Base-by-base conservation (phyloP, 208 protist genomes). In the Crithidia expoeki region DNA sequence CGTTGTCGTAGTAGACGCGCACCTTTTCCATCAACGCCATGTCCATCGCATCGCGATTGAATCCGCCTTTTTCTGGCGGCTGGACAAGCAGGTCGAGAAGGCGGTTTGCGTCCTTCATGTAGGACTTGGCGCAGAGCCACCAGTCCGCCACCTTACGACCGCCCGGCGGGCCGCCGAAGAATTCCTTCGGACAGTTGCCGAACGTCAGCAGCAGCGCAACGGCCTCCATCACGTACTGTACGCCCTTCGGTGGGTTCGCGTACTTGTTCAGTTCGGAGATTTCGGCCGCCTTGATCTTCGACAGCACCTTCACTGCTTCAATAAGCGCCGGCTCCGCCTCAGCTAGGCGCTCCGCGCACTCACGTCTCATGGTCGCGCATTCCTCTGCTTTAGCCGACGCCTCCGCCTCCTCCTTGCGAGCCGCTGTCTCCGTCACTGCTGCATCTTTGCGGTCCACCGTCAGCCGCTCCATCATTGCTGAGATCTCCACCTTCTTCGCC, bases 261-360 rank as follows among this genome's bases (percentile, higher is more conserved):
- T 99, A 98, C 76, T 98, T 94, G 69, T 96, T 97, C 70, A 99
- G 80, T 84, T 99, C 98, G n/a, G 85, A 89, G 74, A 99, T 92
- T 69, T 99, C 97, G 1, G 84, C 87, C 44, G 93, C 82, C 74
- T 99, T 99, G 56, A 99, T 93, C 72, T 92, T 96, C 9, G 95
- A 95, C 47, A 99, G 84, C 55, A 92, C 91, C 72, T 96, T 96
- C 34, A 95, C 86, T 17, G 93, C 95, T 66, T 94, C 89, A 47
- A 96, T 94, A 46, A 99, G 82, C 14, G 98, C 97, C 0, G 98
- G 98, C 59, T 99, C 88, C 11, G 98, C 98, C 75, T 98, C 94
- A 9, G 96, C 95, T n/a, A 99, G 83, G 28, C 97, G 96, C 19
- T 87, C 80, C 23, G 88, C 85, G 40, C 89, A 94, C 76, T 94